Evolutionary conservation across 1,139 yeast species (phyloP).

Genomic region (Pichia sp.): DNA sequence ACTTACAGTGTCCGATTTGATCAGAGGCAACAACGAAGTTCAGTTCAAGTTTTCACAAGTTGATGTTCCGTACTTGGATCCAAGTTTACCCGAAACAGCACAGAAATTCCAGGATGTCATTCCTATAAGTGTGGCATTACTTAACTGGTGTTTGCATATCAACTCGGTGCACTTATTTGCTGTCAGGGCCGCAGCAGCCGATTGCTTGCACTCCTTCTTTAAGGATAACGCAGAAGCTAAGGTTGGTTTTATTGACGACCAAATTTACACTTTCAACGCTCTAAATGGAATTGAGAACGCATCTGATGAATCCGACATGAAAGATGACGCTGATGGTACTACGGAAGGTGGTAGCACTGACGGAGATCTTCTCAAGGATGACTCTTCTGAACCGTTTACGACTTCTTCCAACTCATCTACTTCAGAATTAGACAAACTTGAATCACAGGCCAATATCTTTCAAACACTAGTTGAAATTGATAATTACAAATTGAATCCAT

Average conservation of each 20-base stretch:
- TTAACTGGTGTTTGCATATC: slow-evolving; percentile 73
- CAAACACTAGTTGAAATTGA: slow-evolving; percentile 70
- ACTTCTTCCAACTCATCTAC: neutral
- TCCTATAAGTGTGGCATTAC: slow-evolving; percentile 67
- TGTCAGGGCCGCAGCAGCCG: slow-evolving; percentile 62
- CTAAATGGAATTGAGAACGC: slow-evolving; percentile 16
- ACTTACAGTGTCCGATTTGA: slow-evolving; percentile 68
- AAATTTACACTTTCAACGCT: slow-evolving; percentile 26
- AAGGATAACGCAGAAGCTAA: slow-evolving; percentile 53
- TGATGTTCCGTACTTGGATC: slow-evolving; percentile 89
- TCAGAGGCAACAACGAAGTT: slow-evolving; percentile 51
- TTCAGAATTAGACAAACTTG: slow-evolving; percentile 3
- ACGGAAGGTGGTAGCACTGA: neutral
- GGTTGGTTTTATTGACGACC: slow-evolving; percentile 53
- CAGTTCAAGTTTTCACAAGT: slow-evolving; percentile 68
- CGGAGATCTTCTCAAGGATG: neutral
- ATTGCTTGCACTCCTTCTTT: slow-evolving; percentile 61
- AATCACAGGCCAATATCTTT: slow-evolving; percentile 44
- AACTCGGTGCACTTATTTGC: slow-evolving; percentile 84
- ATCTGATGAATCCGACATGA: slow-evolving; percentile 4
- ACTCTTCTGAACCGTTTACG: neutral
- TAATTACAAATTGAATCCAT: slow-evolving; percentile 76
- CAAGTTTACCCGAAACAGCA: slow-evolving; percentile 46
- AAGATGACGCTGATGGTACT: slow-evolving; percentile 3
- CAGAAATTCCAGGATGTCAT: slow-evolving; percentile 28